Percentiles rank a stretch among this genome's conserved stretches.
These are phyloP conservation scores for Russula compacta DNA, from an alignment of 768 basidiomycete genomes.

Conservation along the genomic window DNA sequence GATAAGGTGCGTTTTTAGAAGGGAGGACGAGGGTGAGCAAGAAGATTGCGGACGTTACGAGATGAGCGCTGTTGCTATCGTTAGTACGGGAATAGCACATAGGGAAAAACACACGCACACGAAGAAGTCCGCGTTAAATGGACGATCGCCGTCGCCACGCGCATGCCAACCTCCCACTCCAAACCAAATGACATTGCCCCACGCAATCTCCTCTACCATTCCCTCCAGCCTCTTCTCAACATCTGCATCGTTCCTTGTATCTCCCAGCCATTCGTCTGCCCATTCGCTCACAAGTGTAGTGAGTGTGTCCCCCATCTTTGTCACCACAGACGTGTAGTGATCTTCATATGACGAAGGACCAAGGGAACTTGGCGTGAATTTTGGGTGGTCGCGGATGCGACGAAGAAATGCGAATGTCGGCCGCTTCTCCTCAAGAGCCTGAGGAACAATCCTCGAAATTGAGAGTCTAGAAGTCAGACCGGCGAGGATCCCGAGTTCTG, in stretches of 20 bases:
- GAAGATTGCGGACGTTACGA: conserved; percentile 59
- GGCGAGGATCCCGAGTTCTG: not conserved
- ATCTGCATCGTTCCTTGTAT: conserved; percentile 11
- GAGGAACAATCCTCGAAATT: not conserved
- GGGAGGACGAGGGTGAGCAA: conserved; percentile 41
- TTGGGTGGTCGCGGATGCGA: conserved; percentile 43
- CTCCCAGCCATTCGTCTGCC: conserved; percentile 16
- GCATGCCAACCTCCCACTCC: conserved; percentile 44
- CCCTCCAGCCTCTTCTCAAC: conserved; percentile 31
- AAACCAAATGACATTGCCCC: conserved; percentile 47
- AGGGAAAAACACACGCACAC: conserved; percentile 33
- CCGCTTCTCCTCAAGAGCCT: conserved; percentile 31
- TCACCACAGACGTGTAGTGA: conserved; percentile 15
- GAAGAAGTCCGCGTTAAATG: conserved; percentile 53
- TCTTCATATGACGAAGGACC: not conserved
- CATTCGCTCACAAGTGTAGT: conserved; percentile 19
- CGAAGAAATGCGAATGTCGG: conserved; percentile 39
- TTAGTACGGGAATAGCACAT: not conserved
- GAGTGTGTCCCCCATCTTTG: conserved; percentile 15
- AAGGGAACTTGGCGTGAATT: conserved; percentile 17
- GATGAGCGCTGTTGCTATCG: conserved; percentile 40
- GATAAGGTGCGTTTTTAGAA: conserved; percentile 17
- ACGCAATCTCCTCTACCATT: conserved; percentile 57
- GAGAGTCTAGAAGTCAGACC: conserved; percentile 25
- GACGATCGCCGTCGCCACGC: conserved; percentile 19